Percentiles rank a stretch among this genome's conserved stretches.
phyloP scores from a whole-genome alignment of 352 stramenopile species.

The Phytophthora europaea region DNA sequence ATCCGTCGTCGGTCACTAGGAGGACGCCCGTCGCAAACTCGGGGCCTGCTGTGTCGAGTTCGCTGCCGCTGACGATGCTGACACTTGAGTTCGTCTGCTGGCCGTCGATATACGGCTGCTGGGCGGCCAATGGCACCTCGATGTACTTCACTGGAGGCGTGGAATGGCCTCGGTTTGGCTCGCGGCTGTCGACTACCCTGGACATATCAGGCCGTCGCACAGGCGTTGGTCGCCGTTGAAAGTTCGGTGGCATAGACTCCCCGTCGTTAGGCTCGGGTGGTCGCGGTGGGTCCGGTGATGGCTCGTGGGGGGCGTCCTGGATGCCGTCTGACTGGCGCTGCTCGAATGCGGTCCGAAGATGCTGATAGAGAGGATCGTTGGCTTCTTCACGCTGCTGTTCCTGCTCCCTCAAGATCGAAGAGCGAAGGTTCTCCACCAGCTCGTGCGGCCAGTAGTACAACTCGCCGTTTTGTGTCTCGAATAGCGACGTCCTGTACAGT shows the following conservation, averaged over 20 bases:
- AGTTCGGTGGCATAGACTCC: conserved; percentile 19
- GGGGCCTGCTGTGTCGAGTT: conserved; percentile 23
- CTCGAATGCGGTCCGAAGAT: conserved; percentile 34
- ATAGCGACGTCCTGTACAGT: conserved; percentile 25
- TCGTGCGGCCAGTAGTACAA: conserved; percentile 60
- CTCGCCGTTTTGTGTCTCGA: conserved; percentile 40
- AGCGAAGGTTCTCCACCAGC: conserved; percentile 44
- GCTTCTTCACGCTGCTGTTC: conserved; percentile 33
- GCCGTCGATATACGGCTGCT: conserved; percentile 14
- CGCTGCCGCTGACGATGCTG: conserved; percentile 35
- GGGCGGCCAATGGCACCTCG: conserved; percentile 31
- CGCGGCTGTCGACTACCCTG: conserved; percentile 1
- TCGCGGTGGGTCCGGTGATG: conserved; percentile 5
- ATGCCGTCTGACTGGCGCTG: conserved; percentile 1
- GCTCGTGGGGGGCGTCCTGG: neutral
- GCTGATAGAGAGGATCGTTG: conserved; percentile 37
- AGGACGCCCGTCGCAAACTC: conserved; percentile 31
- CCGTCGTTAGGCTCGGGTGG: conserved; percentile 1
- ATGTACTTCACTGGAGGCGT: conserved; percentile 23
- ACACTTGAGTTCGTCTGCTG: conserved; percentile 31
- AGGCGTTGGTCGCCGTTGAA: conserved; percentile 17
- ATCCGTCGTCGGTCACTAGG: conserved; percentile 19
- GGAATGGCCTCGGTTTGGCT: conserved; percentile 32
- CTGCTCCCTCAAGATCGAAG: conserved; percentile 38
- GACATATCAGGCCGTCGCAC: conserved; percentile 9